phyloP scores from a whole-genome alignment of 768 basidiomycete genomes.

The Suillus luteus region DNA sequence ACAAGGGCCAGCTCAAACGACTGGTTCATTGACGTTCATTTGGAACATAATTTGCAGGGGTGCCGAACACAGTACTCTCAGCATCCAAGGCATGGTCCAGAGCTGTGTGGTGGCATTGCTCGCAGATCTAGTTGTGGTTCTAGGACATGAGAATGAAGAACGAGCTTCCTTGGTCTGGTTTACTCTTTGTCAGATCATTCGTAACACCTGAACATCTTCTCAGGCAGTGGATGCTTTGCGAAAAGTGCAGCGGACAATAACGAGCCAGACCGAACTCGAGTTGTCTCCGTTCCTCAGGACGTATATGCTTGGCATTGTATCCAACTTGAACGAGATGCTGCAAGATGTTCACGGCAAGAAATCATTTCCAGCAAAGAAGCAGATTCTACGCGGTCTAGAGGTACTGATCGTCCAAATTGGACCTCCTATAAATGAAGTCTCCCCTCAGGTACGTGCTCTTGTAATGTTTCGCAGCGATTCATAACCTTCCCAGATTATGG shows the following conservation, averaged over 20 bases:
- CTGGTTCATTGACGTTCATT: slow-evolving; percentile 63
- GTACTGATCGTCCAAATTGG: slow-evolving; percentile 72
- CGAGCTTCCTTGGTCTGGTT: slow-evolving; percentile 47
- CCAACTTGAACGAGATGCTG: slow-evolving; percentile 81
- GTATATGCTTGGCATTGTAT: slow-evolving; percentile 83
- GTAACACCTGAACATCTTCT: slow-evolving; percentile 31
- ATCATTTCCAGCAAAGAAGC: slow-evolving; percentile 66
- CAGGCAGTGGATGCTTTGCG: slow-evolving; percentile 50
- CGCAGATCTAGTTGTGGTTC: slow-evolving; percentile 69
- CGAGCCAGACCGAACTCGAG: slow-evolving; percentile 33
- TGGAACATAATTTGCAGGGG: slow-evolving; percentile 53
- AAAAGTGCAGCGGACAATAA: slow-evolving; percentile 42
- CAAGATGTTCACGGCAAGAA: slow-evolving; percentile 85
- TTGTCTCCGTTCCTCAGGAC: slow-evolving; percentile 65
- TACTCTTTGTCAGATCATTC: neutral
- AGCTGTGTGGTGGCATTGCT: slow-evolving; percentile 71
- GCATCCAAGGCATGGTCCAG: slow-evolving; percentile 55
- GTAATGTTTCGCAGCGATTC: slow-evolving; percentile 1
- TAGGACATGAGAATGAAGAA: slow-evolving; percentile 67
- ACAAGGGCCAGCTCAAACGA: slow-evolving; percentile 53
- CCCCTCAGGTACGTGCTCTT: slow-evolving; percentile 72
- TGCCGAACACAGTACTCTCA: slow-evolving; percentile 39
- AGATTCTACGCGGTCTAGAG: slow-evolving; percentile 79
- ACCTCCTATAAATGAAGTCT: slow-evolving; percentile 67
- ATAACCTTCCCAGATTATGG: slow-evolving; percentile 74